A percentile compares a stretch with the other conserved stretches of the same genome.
Evolutionary conservation across 306 rosid species (phyloP).

Genomic region (Dryas alaskensis): DNA sequence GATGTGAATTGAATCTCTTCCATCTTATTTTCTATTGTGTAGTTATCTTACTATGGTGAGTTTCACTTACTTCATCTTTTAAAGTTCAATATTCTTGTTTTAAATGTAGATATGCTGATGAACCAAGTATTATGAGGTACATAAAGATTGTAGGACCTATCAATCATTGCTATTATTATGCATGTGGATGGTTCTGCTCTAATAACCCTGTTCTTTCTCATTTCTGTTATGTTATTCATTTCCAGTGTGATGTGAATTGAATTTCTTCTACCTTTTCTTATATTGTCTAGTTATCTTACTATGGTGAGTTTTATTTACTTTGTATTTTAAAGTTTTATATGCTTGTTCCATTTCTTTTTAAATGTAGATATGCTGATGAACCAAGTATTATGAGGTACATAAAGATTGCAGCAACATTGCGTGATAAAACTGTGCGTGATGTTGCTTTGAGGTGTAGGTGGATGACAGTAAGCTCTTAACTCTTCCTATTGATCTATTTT

Average conservation of each 20-base stretch:
- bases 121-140: constrained; percentile 89
- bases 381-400: constrained; percentile 92
- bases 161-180: neutral
- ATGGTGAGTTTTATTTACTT: constrained; percentile 6
- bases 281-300: constrained; percentile 1
- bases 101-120: constrained; percentile 62
- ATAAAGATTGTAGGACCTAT: constrained; percentile 62
- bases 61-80: constrained; percentile 15
- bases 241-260: neutral
- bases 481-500: constrained; percentile 25
- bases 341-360: constrained; percentile 14
- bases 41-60: neutral
- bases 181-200: neutral
- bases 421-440: constrained; percentile 95
- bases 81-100: constrained; percentile 17
- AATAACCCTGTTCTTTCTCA: neutral
- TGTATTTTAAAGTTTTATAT: constrained; percentile 18
- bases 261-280: constrained; percentile 4
- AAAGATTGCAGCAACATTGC: constrained; percentile 87
- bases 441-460: constrained; percentile 99
- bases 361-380: constrained; percentile 69
- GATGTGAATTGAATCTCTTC: constrained; percentile 1
- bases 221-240: neutral
- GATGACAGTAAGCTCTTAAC: constrained; percentile 75
- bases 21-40: neutral